Base-by-base conservation (phyloP, 2,329 filamentous ascomycete species). In the Paraconiothyrium sp. region DNA sequence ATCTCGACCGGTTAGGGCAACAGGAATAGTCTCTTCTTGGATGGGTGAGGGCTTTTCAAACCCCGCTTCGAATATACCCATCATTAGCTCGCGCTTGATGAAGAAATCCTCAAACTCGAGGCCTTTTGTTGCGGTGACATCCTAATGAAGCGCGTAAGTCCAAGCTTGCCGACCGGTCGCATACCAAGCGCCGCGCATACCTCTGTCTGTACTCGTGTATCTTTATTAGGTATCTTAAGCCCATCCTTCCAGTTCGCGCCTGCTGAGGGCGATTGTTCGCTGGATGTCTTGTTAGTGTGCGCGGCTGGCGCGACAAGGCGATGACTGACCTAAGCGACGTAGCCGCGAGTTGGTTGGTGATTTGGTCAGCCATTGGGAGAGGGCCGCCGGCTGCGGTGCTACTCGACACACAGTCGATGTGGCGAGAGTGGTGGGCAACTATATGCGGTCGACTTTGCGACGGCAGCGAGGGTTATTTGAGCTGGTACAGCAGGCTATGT, bases 11-110 rank as follows among this genome's bases (percentile, higher is more conserved):
- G 94, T 97, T 60, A 99, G 86, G 54, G 95, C 95, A 68, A 99
- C 94, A 51, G 95, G 95, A 75, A 99, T 97, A 58, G 95, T 93
- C 83, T 98, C 95, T 89, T 99, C 95, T 88, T 99, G 95, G 73
- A 99, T 99, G 11, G 95, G 95, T 60, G 95, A 99, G 16, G 95
- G 95, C 83, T 97, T 97, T 80, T 99, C 95, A 80, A 97, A 99
- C 66, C 95, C 95, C 70, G 95, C 95, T 84, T 99, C 95, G 80
- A 98, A 99, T 69, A 99, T 98, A 65, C 95, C 95, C 94, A 98
- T 99, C 83, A 99, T 88, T 64, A 99, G 84, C 78, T 97, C 92
- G 77, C 95, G 88, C 84, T 97, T 97, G 72, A 99, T 90, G 69
- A 91, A 92, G 78, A 99, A 97, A 70, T 98, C 92, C 81, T 99